These are phyloP conservation scores for Aspergillus aculeatus DNA, from an alignment of 2,329 filamentous ascomycete genomes.

Conservation along the genomic window DNA sequence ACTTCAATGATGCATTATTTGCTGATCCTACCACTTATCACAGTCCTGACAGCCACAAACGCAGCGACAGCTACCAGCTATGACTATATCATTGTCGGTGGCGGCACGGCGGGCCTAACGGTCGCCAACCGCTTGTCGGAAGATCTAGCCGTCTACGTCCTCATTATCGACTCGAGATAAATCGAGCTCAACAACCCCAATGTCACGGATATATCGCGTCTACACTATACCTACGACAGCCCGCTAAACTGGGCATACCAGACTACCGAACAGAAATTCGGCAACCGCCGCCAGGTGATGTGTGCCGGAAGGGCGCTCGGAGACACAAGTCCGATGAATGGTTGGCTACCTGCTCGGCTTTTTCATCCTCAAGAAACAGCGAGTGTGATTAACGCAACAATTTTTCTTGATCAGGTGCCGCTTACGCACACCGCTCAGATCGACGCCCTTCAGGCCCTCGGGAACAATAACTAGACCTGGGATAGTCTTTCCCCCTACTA, in stretches of 20 bases:
- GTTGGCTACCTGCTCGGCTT: slow-evolving; percentile 16
- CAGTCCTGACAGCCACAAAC: too few relatives aligned
- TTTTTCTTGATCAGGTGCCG: slow-evolving; percentile 31
- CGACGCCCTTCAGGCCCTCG: slow-evolving; percentile 35
- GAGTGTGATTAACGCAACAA: neutral
- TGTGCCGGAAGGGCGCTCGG: slow-evolving; percentile 45
- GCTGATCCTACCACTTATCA: too few relatives aligned
- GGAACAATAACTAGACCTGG: slow-evolving; percentile 35
- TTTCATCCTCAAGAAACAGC: neutral
- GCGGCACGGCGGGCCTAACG: too few relatives aligned
- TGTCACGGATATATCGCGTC: slow-evolving; percentile 26
- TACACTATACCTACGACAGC: slow-evolving; percentile 29
- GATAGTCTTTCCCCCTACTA: slow-evolving; percentile 30
- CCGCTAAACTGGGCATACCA: slow-evolving; percentile 44
- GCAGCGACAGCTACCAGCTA: too few relatives aligned
- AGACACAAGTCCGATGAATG: slow-evolving; percentile 47
- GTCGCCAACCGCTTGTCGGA: slow-evolving; percentile 21
- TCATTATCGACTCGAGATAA: slow-evolving; percentile 31
- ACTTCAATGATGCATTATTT: too few relatives aligned
- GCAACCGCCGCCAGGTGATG: slow-evolving; percentile 27
- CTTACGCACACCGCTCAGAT: slow-evolving; percentile 39
- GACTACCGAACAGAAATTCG: slow-evolving; percentile 40
- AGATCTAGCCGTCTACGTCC: slow-evolving; percentile 23
- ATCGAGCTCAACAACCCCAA: slow-evolving; percentile 30
- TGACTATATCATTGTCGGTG: too few relatives aligned